phyloP scores from a whole-genome alignment of 352 stramenopile species.

The Hyaloperonospora arabidopsidis region DNA sequence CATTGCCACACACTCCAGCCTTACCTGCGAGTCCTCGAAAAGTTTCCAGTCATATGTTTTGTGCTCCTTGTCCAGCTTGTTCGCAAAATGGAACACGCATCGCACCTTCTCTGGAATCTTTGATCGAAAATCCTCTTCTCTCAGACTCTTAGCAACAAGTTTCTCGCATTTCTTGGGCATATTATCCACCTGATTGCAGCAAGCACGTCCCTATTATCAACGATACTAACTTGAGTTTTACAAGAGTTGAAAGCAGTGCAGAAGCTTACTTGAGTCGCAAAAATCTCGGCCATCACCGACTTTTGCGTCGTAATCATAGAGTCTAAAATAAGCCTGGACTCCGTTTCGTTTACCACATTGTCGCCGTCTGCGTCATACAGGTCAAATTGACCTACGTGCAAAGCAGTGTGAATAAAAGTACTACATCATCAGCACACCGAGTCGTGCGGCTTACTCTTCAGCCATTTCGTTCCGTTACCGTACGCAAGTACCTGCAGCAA shows the following conservation, averaged over 20 bases:
- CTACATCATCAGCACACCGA: neutral
- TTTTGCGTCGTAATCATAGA: slow-evolving; percentile 55
- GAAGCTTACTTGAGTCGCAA: slow-evolving; percentile 45
- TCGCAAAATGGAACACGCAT: slow-evolving; percentile 64
- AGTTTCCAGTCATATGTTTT: slow-evolving; percentile 52
- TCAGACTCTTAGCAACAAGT: slow-evolving; percentile 37
- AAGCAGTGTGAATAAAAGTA: slow-evolving; percentile 6
- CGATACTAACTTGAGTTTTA: neutral
- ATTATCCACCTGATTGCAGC: slow-evolving; percentile 33
- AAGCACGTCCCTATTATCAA: slow-evolving; percentile 6
- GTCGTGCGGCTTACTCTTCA: slow-evolving; percentile 27
- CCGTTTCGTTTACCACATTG: slow-evolving; percentile 40
- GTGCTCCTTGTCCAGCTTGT: slow-evolving; percentile 47
- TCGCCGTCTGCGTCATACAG: slow-evolving; percentile 51
- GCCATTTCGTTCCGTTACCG: slow-evolving; percentile 37
- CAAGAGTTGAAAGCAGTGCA: neutral
- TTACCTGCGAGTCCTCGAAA: slow-evolving; percentile 55
- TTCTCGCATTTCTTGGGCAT: slow-evolving; percentile 61
- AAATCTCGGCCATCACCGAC: slow-evolving; percentile 49
- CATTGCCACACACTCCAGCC: neutral
- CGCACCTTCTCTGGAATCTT: slow-evolving; percentile 72
- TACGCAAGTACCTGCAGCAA: slow-evolving; percentile 32
- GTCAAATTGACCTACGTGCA: slow-evolving; percentile 47
- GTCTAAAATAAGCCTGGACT: slow-evolving; percentile 52
- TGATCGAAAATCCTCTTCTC: slow-evolving; percentile 55